These are phyloP conservation scores for Davidsoniella neocaledoniae DNA, from an alignment of 2,329 filamentous ascomycete genomes.

Conservation along the genomic window DNA sequence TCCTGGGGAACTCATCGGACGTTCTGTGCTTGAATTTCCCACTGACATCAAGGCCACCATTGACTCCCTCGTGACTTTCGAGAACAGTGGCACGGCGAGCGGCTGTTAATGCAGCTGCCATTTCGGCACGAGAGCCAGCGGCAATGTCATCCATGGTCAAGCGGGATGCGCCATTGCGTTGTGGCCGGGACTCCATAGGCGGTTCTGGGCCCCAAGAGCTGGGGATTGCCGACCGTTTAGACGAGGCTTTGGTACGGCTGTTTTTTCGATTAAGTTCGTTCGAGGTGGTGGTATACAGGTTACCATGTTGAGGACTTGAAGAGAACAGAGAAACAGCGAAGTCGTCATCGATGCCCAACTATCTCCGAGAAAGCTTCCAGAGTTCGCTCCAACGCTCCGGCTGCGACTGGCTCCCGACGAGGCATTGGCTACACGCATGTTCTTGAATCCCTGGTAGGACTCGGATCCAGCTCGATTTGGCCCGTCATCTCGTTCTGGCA, in stretches of 20 bases:
- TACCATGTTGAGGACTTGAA: conserved; percentile 2
- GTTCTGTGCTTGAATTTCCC: conserved; percentile 46
- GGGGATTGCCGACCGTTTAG: conserved; percentile 9
- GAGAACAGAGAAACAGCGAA: conserved; percentile 10
- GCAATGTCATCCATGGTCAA: conserved; percentile 29
- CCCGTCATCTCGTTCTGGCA: conserved; percentile 6
- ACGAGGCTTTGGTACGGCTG: neutral
- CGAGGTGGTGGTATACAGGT: neutral
- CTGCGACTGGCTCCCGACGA: neutral
- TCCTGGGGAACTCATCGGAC: conserved; percentile 41
- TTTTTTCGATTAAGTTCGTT: no score
- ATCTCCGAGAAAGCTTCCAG: conserved; percentile 9
- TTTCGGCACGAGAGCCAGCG: conserved; percentile 34
- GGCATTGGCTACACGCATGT: neutral
- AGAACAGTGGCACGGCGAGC: conserved; percentile 41
- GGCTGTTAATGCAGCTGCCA: conserved; percentile 37
- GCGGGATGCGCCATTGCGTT: no score
- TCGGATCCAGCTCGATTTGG: neutral
- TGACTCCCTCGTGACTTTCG: conserved; percentile 43
- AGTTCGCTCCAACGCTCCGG: conserved; percentile 5
- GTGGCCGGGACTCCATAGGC: conserved; percentile 13
- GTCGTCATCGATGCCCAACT: conserved; percentile 12
- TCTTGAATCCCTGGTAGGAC: neutral
- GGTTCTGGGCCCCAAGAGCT: conserved; percentile 34
- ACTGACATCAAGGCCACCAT: conserved; percentile 37